Evolutionary conservation across 805 yeast species (phyloP).

Genomic region (Spencermartinsiella europaea): DNA sequence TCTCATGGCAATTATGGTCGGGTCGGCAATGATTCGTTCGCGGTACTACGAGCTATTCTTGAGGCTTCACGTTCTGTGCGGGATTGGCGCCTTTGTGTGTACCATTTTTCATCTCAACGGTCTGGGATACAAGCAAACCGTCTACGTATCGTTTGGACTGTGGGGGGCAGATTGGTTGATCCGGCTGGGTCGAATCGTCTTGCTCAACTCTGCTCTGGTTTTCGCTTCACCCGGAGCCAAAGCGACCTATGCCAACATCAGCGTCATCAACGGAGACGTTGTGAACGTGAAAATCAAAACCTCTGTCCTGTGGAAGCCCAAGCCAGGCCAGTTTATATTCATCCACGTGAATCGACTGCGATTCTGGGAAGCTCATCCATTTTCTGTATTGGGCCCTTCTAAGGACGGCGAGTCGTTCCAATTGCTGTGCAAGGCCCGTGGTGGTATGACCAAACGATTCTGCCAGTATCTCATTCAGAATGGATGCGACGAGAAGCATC

Average conservation of each 20-base stretch:
- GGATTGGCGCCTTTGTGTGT: conserved; percentile 48
- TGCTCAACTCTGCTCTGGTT: conserved; percentile 28
- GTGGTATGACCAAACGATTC: conserved; percentile 47
- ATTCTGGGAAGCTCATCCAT: conserved; percentile 68
- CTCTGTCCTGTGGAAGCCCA: conserved; percentile 50
- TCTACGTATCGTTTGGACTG: conserved; percentile 50
- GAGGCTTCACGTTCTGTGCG: conserved; percentile 51
- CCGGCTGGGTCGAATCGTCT: conserved; percentile 47
- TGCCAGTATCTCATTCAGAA: conserved; percentile 31
- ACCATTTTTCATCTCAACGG: conserved; percentile 51
- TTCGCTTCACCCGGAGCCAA: conserved; percentile 33
- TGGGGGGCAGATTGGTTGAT: conserved; percentile 65
- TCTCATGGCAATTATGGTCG: conserved; percentile 36
- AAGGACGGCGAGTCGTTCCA: conserved; percentile 40
- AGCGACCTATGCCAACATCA: conserved; percentile 35
- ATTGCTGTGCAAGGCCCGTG: conserved; percentile 46
- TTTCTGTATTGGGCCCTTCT: conserved; percentile 45
- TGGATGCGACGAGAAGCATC: conserved; percentile 29
- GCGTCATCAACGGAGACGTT: conserved; percentile 41
- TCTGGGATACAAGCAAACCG: conserved; percentile 51
- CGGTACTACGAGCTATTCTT: conserved; percentile 55
- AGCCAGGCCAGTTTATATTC: conserved; percentile 62
- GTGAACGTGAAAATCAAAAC: conserved; percentile 46
- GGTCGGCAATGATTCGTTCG: conserved; percentile 45
- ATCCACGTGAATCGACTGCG: conserved; percentile 43